phyloP scores from a whole-genome alignment of 2,329 filamentous ascomycete genomes.

The Colletotrichum musicola region DNA sequence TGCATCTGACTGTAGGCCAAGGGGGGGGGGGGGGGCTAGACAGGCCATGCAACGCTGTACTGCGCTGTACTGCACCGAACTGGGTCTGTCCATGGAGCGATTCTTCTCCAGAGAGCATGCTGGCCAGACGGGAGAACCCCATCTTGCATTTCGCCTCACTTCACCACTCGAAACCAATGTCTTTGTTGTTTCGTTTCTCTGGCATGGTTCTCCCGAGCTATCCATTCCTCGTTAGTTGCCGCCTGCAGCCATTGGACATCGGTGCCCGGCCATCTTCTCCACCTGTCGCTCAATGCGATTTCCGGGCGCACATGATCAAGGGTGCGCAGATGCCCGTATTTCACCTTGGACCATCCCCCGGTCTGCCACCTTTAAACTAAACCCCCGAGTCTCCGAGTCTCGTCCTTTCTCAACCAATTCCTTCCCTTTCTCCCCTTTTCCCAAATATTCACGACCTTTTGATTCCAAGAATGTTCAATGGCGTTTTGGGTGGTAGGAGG shows the following conservation, averaged over 20 bases:
- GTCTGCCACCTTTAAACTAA: background rate
- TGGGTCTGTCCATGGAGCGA: too few relatives aligned
- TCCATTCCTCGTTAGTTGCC: constrained; percentile 36
- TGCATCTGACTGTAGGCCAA: constrained; percentile 26
- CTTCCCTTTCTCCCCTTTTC: constrained; percentile 9
- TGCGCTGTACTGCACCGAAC: constrained; percentile 3
- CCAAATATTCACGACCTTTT: constrained; percentile 4
- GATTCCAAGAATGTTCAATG: constrained; percentile 51
- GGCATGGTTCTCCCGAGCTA: constrained; percentile 32
- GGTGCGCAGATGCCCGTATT: constrained; percentile 35
- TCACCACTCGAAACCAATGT: constrained; percentile 28
- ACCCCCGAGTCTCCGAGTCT: constrained; percentile 14
- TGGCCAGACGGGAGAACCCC: background rate
- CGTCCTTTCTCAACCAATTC: constrained; percentile 2
- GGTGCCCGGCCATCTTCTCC: constrained; percentile 33
- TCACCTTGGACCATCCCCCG: constrained; percentile 32
- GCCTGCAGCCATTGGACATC: constrained; percentile 24
- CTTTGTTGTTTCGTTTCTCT: constrained; percentile 35
- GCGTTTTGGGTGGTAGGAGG: constrained; percentile 40
- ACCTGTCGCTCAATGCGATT: constrained; percentile 32
- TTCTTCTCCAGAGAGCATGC: background rate
- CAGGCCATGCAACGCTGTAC: constrained; percentile 24
- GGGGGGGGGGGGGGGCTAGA: constrained; percentile 32
- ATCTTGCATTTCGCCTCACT: constrained; percentile 30
- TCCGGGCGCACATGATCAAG: constrained; percentile 38